Conservation (phyloP, 2,329 filamentous ascomycete genomes). For the Ophiocordyceps camponoti-saundersi region DNA sequence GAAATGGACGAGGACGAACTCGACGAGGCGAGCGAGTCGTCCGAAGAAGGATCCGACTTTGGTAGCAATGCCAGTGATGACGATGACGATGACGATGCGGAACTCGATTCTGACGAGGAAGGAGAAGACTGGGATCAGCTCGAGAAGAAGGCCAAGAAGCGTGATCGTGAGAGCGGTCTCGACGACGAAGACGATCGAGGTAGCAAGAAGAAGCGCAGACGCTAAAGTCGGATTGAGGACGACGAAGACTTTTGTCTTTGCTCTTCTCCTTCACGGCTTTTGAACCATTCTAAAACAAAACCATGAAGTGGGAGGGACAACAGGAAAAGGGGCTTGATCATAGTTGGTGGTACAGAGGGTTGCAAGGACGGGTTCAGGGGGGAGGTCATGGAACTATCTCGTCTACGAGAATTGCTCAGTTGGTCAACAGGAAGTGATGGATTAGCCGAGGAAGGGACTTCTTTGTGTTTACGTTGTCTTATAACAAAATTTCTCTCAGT, state of each 20-base stretch:
- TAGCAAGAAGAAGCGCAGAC: conserved; percentile 40
- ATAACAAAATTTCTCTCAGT: too few species aligned
- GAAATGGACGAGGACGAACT: conserved; percentile 80
- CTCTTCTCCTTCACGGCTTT: too few species aligned
- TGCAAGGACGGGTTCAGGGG: too few species aligned
- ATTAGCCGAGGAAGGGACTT: too few species aligned
- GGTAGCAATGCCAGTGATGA: conserved; percentile 77
- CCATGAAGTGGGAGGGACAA: too few species aligned
- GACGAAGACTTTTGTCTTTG: background rate
- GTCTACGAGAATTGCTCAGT: too few species aligned
- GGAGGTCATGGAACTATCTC: too few species aligned
- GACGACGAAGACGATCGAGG: conserved; percentile 45
- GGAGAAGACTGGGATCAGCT: conserved; percentile 91
- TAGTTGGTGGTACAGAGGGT: too few species aligned
- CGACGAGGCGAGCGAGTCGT: conserved; percentile 60
- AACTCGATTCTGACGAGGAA: conserved; percentile 51
- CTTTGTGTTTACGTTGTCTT: too few species aligned
- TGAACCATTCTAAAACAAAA: too few species aligned
- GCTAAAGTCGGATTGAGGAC: conserved; percentile 4
- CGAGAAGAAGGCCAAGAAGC: conserved; percentile 78
- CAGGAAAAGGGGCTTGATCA: too few species aligned
- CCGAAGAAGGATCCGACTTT: conserved; percentile 79
- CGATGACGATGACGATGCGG: conserved; percentile 52
- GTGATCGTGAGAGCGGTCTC: conserved; percentile 45
- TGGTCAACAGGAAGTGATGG: too few species aligned